Percentiles rank a stretch among this genome's conserved stretches.
Conservation (phyloP, 164 flowering plant genomes). For the Saururus chinensis region DNA sequence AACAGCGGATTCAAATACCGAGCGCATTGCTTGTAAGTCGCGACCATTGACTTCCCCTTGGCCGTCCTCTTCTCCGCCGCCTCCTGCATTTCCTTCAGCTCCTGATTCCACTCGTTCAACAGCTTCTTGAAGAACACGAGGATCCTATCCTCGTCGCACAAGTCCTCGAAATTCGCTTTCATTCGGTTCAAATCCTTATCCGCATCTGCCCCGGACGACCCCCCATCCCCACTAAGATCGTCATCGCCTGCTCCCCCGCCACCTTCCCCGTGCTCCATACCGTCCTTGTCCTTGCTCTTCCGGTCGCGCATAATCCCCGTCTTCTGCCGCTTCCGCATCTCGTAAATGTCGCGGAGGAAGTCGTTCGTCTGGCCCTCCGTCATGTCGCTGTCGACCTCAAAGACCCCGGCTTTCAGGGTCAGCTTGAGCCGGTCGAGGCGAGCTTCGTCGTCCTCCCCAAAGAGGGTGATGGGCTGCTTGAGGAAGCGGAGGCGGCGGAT, state of each 20-base stretch:
- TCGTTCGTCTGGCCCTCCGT: constrained; percentile 98
- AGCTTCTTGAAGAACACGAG: constrained; percentile 65
- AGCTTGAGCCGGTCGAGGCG: constrained; percentile 71
- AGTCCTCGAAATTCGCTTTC: constrained; percentile 80
- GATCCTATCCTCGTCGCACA: constrained; percentile 92
- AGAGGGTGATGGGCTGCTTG: constrained; percentile 86
- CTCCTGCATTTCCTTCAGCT: constrained; percentile 61
- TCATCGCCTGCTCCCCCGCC: constrained; percentile 40
- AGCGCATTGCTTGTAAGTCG: constrained; percentile 95
- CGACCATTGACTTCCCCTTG: constrained; percentile 85
- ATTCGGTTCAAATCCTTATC: constrained; percentile 76
- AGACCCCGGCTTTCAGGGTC: constrained; percentile 60
- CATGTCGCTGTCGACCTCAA: constrained; percentile 94
- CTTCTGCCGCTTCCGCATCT: constrained; percentile 89
- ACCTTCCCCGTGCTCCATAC: constrained; percentile 31
- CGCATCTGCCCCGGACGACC: constrained; percentile 50
- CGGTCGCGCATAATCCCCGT: constrained; percentile 63
- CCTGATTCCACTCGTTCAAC: constrained; percentile 95
- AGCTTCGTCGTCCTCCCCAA: constrained; percentile 84
- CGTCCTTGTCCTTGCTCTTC: constrained; percentile 32
- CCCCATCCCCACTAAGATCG: constrained; percentile 66
- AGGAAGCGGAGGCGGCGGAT: constrained; percentile 80
- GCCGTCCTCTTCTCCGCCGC: constrained; percentile 81
- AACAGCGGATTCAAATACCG: constrained; percentile 82
- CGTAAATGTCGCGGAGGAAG: constrained; percentile 78